Evolutionary conservation across 1,139 yeast genomes (phyloP).

Genomic region (Yamadazyma triangularis): DNA sequence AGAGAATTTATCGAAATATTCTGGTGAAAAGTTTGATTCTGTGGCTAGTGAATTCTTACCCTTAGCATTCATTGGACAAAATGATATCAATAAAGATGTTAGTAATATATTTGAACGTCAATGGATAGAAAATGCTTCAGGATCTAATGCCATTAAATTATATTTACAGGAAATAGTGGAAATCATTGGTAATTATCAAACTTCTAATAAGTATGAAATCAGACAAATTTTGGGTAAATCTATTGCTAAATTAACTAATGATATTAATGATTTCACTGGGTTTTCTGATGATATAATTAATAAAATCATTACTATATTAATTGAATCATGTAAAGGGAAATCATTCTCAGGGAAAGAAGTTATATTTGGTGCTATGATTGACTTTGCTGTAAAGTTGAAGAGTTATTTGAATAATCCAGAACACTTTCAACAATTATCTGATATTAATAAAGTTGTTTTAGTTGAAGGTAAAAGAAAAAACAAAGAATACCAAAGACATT

Average conservation of each 20-base stretch:
- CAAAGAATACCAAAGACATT: conserved; percentile 54
- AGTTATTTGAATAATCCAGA: conserved; percentile 19
- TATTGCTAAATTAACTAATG: conserved; percentile 56
- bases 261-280: conserved; percentile 29
- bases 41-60: conserved; percentile 71
- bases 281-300: conserved; percentile 20
- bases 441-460: conserved; percentile 41
- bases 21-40: conserved; percentile 67
- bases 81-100: conserved; percentile 52
- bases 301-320: conserved; percentile 49
- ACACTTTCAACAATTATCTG: conserved; percentile 16
- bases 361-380: conserved; percentile 66
- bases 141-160: conserved; percentile 61
- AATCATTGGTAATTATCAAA: conserved; percentile 46
- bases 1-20: conserved; percentile 64
- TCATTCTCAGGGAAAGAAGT: conserved; percentile 88
- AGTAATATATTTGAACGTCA: conserved; percentile 51
- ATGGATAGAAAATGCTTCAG: conserved; percentile 81
- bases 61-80: conserved; percentile 71
- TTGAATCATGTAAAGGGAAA: conserved; percentile 69
- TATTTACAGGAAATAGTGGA: conserved; percentile 69
- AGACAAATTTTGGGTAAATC: conserved; percentile 72
- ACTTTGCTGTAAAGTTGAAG: conserved; percentile 47
- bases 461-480: conserved; percentile 69
- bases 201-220: conserved; percentile 57